A percentile compares a stretch with the other conserved stretches of the same genome.
phyloP scores from a whole-genome alignment of 1,284 basidiomycete species.

The Neonothopanus nambi region DNA sequence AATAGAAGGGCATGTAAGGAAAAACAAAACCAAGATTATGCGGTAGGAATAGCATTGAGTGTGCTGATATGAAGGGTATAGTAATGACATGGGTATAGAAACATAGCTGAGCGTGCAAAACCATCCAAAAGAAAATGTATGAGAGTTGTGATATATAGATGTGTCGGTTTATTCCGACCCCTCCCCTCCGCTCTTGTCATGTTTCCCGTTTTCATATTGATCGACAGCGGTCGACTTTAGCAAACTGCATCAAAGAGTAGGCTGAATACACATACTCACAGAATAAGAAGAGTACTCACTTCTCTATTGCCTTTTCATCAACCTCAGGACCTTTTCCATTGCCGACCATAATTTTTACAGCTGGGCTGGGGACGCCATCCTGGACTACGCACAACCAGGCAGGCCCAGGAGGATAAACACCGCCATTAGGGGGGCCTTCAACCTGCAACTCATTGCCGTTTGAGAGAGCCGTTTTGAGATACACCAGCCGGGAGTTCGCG shows the following conservation, averaged over 20 bases:
- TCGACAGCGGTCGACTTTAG: conserved; percentile 46
- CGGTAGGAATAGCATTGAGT: too few relatives aligned
- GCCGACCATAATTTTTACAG: conserved; percentile 70
- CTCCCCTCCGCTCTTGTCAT: too few relatives aligned
- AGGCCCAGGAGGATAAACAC: conserved; percentile 54
- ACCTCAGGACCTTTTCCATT: conserved; percentile 59
- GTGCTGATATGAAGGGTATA: conserved; percentile 6
- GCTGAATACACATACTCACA: neutral
- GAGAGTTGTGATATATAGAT: too few relatives aligned
- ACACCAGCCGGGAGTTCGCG: conserved; percentile 47
- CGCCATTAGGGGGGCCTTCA: conserved; percentile 39
- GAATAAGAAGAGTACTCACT: conserved; percentile 43
- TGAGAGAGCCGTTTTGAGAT: conserved; percentile 31
- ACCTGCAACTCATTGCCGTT: conserved; percentile 32
- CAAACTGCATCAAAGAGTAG: conserved; percentile 26
- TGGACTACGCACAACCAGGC: conserved; percentile 53
- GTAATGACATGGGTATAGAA: neutral
- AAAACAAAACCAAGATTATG: too few relatives aligned
- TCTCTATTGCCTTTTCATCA: conserved; percentile 51
- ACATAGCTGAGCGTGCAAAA: neutral
- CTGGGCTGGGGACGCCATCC: conserved; percentile 64
- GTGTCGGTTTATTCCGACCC: too few relatives aligned
- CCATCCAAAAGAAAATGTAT: too few relatives aligned
- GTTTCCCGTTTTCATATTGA: conserved; percentile 43
- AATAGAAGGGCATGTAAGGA: too few relatives aligned